Percentiles rank a stretch among this genome's conserved stretches.
These are phyloP conservation scores for Globisporangium ultimum DNA, from an alignment of 352 stramenopile species.

Conservation along the genomic window DNA sequence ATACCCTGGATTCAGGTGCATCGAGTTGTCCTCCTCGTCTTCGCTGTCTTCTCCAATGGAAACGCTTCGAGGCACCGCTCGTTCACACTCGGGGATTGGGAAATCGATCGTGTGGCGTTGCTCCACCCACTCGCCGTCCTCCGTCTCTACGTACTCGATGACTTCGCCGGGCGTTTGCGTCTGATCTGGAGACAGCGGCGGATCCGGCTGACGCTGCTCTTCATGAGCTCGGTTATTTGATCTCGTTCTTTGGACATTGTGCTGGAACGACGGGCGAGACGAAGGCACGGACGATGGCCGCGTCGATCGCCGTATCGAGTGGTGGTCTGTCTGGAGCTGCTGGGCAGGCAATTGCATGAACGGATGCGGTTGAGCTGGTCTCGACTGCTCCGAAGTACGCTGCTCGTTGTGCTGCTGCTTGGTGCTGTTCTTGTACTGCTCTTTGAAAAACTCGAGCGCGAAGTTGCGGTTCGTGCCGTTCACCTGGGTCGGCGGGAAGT, in stretches of 20 bases:
- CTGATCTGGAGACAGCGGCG: not conserved
- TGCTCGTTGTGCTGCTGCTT: slow-evolving; percentile 7
- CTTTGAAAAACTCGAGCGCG: slow-evolving; percentile 19
- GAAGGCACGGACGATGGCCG: too few relatives aligned
- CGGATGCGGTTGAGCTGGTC: not conserved
- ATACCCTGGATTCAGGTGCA: slow-evolving; percentile 21
- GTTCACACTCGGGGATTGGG: not conserved
- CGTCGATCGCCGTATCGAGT: too few relatives aligned
- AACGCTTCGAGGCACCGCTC: slow-evolving; percentile 1
- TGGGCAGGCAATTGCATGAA: not conserved
- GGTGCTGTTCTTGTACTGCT: slow-evolving; percentile 21
- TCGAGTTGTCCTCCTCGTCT: slow-evolving; percentile 15
- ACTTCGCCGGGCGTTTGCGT: slow-evolving; percentile 34
- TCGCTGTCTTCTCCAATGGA: slow-evolving; percentile 12
- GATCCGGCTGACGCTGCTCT: too few relatives aligned
- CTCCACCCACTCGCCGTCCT: slow-evolving; percentile 62
- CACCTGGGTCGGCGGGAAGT: slow-evolving; percentile 1
- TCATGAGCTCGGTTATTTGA: not conserved
- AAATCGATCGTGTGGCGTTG: slow-evolving; percentile 15
- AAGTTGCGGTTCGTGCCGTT: slow-evolving; percentile 6
- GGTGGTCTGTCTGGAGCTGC: slow-evolving; percentile 1
- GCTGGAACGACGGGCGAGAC: not conserved
- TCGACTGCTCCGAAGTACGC: slow-evolving; percentile 9
- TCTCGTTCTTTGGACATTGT: not conserved
- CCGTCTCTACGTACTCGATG: slow-evolving; percentile 57